Conservation (phyloP, 139 green algal species). For the Tetradesmus lagerheimii region DNA sequence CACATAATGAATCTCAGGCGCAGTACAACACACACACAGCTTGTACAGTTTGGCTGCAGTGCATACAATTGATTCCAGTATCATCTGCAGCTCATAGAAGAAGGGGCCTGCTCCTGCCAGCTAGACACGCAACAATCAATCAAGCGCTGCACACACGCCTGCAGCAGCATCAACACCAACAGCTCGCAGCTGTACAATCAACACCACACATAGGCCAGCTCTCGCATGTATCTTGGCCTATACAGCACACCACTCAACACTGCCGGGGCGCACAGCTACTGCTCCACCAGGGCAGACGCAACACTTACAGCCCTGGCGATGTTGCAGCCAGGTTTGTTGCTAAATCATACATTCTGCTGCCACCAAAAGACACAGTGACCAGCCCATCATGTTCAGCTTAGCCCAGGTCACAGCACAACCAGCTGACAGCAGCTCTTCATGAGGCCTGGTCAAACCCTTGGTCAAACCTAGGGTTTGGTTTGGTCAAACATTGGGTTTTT, state of each 20-base stretch:
- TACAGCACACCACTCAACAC: background rate
- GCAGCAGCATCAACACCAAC: background rate
- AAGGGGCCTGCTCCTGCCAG: background rate
- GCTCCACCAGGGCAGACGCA: background rate
- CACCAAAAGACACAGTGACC: too few relatives aligned
- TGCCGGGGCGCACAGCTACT: background rate
- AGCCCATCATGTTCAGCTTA: background rate
- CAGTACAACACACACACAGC: background rate
- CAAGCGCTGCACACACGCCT: background rate
- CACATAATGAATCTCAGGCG: background rate
- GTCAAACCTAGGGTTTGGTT: background rate
- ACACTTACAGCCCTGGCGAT: background rate
- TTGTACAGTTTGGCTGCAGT: background rate
- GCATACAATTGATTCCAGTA: conserved; percentile 2
- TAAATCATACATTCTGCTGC: background rate
- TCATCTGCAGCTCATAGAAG: background rate
- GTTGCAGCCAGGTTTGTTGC: background rate
- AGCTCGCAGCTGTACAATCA: background rate
- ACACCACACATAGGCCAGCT: background rate
- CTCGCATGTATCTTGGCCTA: background rate
- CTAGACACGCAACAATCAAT: background rate
- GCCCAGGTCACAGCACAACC: background rate
- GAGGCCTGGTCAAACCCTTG: background rate
- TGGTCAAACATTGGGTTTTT: background rate
- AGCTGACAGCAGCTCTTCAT: background rate